Conservation (phyloP, 2,329 filamentous ascomycete species). For the Thielaviopsis ethacetica region DNA sequence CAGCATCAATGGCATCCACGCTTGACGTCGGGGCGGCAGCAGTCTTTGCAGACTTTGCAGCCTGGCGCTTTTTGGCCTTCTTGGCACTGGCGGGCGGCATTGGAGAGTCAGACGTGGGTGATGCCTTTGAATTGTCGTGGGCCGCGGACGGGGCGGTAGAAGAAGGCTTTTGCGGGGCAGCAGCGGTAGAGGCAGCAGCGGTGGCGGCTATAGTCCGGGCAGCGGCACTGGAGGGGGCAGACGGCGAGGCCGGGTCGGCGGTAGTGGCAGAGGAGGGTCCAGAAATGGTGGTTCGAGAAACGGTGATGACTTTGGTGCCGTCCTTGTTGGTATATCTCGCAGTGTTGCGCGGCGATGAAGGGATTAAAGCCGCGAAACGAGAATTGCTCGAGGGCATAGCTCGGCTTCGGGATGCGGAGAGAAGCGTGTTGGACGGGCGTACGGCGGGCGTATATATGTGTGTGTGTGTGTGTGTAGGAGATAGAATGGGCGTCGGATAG, state of each 20-base stretch:
- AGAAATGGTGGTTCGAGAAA: constrained; percentile 30
- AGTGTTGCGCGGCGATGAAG: constrained; percentile 35
- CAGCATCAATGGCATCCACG: not conserved
- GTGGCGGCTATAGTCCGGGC: too few species aligned
- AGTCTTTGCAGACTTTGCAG: constrained; percentile 63
- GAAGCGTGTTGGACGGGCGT: not conserved
- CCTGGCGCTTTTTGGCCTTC: constrained; percentile 73
- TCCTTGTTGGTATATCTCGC: constrained; percentile 53
- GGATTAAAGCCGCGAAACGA: constrained; percentile 30
- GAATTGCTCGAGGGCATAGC: constrained; percentile 38
- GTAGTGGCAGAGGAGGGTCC: not conserved
- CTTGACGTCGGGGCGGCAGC: constrained; percentile 25
- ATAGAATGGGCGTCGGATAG: not conserved
- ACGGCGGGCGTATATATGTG: not conserved
- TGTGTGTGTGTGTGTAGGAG: not conserved
- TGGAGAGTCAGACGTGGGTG: constrained; percentile 11
- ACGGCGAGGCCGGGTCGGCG: not conserved
- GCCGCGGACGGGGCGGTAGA: constrained; percentile 22
- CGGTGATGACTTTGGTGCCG: constrained; percentile 52
- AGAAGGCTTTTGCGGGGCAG: not conserved
- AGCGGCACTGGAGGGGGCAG: constrained; percentile 19
- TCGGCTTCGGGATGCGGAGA: constrained; percentile 15
- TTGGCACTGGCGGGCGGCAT: constrained; percentile 59
- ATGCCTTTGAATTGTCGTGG: constrained; percentile 13
- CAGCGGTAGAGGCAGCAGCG: too few species aligned